phyloP scores from a whole-genome alignment of 2,329 filamentous ascomycete species.

The Fusarium sp. region DNA sequence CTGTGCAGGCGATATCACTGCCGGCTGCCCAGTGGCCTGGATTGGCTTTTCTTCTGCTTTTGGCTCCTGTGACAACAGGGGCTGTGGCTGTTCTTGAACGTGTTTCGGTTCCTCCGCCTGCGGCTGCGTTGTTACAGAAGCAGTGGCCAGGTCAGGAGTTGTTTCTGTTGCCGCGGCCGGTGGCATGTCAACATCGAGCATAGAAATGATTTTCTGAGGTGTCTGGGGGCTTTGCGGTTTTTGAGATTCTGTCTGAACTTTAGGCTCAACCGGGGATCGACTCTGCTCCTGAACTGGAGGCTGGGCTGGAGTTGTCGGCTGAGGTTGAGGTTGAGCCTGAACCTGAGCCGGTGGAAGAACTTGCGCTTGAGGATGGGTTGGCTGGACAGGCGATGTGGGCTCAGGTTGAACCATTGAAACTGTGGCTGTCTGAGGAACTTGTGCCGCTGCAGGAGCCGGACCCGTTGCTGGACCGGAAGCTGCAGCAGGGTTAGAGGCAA shows the following conservation, averaged over 20 bases:
- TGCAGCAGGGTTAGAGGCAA: slow-evolving; percentile 1
- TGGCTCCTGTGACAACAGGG: background rate
- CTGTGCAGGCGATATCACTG: background rate
- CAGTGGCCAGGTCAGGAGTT: background rate
- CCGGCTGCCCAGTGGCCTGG: slow-evolving; percentile 9
- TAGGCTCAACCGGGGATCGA: background rate
- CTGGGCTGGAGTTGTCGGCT: slow-evolving; percentile 2
- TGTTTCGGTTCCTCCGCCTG: slow-evolving; percentile 6
- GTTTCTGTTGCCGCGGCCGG: background rate
- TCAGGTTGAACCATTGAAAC: slow-evolving; percentile 19
- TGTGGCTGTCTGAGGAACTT: slow-evolving; percentile 15
- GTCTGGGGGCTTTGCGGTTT: background rate
- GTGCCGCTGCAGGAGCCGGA: background rate
- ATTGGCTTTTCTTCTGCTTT: slow-evolving; percentile 3
- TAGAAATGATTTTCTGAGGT: slow-evolving; percentile 24
- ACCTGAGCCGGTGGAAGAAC: background rate
- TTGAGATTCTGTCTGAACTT: background rate
- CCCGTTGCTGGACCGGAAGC: background rate
- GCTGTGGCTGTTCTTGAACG: slow-evolving; percentile 1
- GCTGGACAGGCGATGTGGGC: background rate
- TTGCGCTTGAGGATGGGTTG: slow-evolving; percentile 5
- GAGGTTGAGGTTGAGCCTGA: background rate
- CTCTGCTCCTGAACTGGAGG: background rate
- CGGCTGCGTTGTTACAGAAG: background rate
- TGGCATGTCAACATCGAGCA: slow-evolving; percentile 20